Evolutionary conservation across 257 asterid genomes (phyloP), one percentile per base, ranked within the genome.

Genomic region (Eucommia ulmoides): DNA sequence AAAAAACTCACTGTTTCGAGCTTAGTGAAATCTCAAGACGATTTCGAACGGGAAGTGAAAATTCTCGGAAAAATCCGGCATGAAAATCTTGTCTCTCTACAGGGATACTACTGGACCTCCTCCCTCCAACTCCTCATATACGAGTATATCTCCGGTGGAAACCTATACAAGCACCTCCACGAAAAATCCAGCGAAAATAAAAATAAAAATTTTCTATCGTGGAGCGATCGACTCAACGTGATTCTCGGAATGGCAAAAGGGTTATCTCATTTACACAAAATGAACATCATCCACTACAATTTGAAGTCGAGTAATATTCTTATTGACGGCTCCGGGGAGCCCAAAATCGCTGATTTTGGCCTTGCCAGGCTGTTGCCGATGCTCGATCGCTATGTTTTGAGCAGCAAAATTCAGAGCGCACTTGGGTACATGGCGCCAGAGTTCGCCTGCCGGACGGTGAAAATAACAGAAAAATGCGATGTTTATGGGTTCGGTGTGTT

Each of bases 371-470:
- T 87, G 53, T 65, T 87, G 50, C 93, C 96, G 0, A 74, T 73
- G 81, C 49, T 83, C 7, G 97, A 87, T 46, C 80, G 94, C 19
- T 80, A 87, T 29, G 80, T 78, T 22, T 67, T 83, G 59, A 87
- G 94, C 56, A 87, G 94, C 72, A 87, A 87, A 67, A 81, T 83
- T 53, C 97, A 87, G 64, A 83, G 97, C 23, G 94, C 97, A 16
- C 81, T 87, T 0, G 97, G 97, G 7, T 83, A 87, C 71, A 81
- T 83, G 93, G 97, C 97, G 3, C 97, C 97, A 1, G 97, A 87
- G 62, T 83, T 83, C 58, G 88, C 85, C 4, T 81, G 91, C 78
- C 76, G 77, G 66, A 80, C 88, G 1, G 94, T 83, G n/a, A 87
- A 74, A 64, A 78, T 87, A 64, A 87, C 91, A 0, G 91, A 87